Evolutionary conservation across 768 basidiomycete genomes (phyloP), one percentile per base, ranked within the genome.

Genomic region (Termitomyces sp.): DNA sequence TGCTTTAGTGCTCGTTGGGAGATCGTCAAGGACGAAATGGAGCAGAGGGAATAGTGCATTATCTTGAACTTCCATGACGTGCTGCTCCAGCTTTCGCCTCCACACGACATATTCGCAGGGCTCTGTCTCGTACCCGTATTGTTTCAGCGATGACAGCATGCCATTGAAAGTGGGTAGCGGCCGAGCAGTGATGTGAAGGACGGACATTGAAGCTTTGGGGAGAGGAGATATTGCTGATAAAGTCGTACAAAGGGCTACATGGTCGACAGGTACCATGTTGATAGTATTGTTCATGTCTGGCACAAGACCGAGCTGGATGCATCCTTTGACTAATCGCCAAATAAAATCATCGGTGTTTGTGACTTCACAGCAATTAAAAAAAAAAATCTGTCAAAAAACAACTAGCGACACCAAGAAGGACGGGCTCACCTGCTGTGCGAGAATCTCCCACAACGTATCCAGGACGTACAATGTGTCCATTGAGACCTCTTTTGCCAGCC

Each of bases 291-390:
- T 93, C 70, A 99, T 98, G 66, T 99, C 92, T 10, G 97, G 97
- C 2, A 93, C 86, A 40, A 93, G 81, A 1, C 95, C 96, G n/a
- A 98, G 85, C 67, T 99, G 97, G 37, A 98, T 79, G 66, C 94
- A 98, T n/a, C 97, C 97, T 70, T 98, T 98, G 66, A 97, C 91
- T 70, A 99, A 75, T 3, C 97, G 84, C 96, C 96, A 98, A 54
- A 99, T 83, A 71, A 99, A 99, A 68, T 99, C 97, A 63, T 99
- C 96, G 34, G 97, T 98, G 72, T 99, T 99, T 12, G 96, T 98
- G 3, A 98, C 95, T 93, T 60, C 17, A 52, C 14, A 45, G 21
- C 45, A 12, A 34, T 19, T 2, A n/a, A 12, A 7, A 37, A n/a
- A n/a, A n/a, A n/a, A n/a, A n/a, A n/a, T n/a, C 12, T 19, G 34